Conservation (phyloP, 1,284 basidiomycete genomes). For the Abortiporus biennis region DNA sequence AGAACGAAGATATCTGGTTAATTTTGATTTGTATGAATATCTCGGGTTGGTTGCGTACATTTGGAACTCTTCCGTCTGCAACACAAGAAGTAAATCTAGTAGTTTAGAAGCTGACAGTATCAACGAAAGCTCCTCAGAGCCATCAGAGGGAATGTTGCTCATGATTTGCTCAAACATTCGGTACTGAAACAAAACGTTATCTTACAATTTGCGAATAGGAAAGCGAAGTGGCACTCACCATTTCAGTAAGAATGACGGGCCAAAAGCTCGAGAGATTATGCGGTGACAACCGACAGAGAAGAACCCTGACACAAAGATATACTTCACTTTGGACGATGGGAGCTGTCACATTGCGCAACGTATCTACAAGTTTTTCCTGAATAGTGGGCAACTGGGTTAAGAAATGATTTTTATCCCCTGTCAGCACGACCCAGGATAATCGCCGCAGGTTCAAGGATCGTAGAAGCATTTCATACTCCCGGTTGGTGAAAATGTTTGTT, state of each 20-base stretch:
- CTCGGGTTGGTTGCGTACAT: constrained; percentile 50
- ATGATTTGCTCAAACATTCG: constrained; percentile 71
- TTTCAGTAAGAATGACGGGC: constrained; percentile 92
- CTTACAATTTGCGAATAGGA: neutral
- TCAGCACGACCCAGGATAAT: constrained; percentile 80
- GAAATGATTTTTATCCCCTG: constrained; percentile 88
- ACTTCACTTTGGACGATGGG: constrained; percentile 91
- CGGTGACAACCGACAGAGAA: constrained; percentile 87
- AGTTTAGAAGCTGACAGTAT: constrained; percentile 91
- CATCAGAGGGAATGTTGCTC: constrained; percentile 60
- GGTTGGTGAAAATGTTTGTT: constrained; percentile 94
- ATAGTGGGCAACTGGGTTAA: constrained; percentile 87
- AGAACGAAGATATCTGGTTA: constrained; percentile 6
- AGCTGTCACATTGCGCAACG: constrained; percentile 75
- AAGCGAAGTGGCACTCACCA: constrained; percentile 56
- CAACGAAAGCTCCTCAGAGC: constrained; percentile 78
- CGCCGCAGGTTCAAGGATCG: constrained; percentile 88
- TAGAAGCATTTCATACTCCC: constrained; percentile 88
- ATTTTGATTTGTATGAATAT: neutral
- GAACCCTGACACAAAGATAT: constrained; percentile 88
- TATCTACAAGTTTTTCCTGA: constrained; percentile 95
- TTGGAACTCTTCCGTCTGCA: constrained; percentile 98
- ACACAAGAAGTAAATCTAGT: constrained; percentile 82
- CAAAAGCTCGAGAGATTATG: constrained; percentile 95
- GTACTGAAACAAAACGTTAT: constrained; percentile 37